phyloP scores from a whole-genome alignment of 352 stramenopile genomes.

The Phytopythium montanum region DNA sequence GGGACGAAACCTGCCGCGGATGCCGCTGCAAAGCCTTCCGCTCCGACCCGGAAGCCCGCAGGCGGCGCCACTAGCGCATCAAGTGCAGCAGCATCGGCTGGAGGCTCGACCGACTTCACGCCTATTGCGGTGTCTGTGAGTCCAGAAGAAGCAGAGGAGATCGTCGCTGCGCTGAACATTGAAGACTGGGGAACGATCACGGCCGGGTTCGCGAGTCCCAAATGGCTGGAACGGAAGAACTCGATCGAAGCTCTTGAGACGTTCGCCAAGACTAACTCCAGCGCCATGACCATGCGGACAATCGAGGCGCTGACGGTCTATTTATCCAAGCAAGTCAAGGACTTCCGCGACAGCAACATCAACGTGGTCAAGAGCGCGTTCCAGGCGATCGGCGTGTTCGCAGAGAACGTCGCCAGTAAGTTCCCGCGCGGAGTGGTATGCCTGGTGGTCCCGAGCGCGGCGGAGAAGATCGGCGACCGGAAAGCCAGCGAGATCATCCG shows the following conservation, averaged over 20 bases:
- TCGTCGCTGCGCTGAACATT: conserved; percentile 58
- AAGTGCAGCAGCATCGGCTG: conserved; percentile 10
- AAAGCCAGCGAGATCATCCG: conserved; percentile 72
- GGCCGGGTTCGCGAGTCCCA: conserved; percentile 61
- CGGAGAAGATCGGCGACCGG: conserved; percentile 81
- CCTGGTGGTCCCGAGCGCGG: conserved; percentile 53
- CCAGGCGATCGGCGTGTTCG: conserved; percentile 72
- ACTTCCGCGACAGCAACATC: conserved; percentile 89
- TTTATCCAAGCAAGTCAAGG: conserved; percentile 71
- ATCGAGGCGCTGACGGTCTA: conserved; percentile 79
- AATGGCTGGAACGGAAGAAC: conserved; percentile 82
- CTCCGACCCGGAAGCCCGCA: conserved; percentile 22
- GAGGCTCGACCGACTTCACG: conserved; percentile 49
- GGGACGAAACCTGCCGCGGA: conserved; percentile 35
- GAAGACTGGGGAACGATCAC: conserved; percentile 49
- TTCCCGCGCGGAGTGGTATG: conserved; percentile 77
- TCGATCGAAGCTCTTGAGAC: conserved; percentile 70
- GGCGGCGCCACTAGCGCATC: conserved; percentile 9
- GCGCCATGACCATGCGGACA: conserved; percentile 47
- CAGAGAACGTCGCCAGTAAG: conserved; percentile 47
- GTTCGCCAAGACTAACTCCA: conserved; percentile 46
- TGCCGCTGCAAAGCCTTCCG: conserved; percentile 21
- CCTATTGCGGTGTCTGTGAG: conserved; percentile 57
- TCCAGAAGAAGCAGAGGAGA: conserved; percentile 62
- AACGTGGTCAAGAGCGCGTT: conserved; percentile 87